These are phyloP conservation scores for Globisporangium spiculum DNA, from an alignment of 352 stramenopile species.

Conservation along the genomic window DNA sequence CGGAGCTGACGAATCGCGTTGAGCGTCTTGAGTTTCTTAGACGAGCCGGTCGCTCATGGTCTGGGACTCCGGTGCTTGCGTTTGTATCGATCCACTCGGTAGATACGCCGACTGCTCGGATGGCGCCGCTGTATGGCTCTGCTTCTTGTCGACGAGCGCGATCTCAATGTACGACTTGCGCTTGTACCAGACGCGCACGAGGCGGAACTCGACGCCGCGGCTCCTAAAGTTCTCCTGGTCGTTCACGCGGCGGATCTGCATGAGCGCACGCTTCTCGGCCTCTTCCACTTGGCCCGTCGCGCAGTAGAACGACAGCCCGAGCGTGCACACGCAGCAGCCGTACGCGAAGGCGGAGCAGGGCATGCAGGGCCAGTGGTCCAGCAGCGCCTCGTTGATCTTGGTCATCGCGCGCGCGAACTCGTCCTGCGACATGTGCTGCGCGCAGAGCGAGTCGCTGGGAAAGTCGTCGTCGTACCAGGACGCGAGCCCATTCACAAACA, in stretches of 20 bases:
- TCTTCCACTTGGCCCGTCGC: conserved; percentile 71
- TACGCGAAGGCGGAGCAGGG: conserved; percentile 79
- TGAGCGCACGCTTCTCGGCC: conserved; percentile 52
- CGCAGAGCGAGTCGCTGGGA: conserved; percentile 36
- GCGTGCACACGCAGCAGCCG: conserved; percentile 79
- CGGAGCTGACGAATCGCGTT: not conserved
- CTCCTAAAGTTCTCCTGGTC: conserved; percentile 55
- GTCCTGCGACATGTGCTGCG: conserved; percentile 45
- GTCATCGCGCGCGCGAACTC: conserved; percentile 63
- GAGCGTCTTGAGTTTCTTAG: not conserved
- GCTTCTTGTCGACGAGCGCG: not conserved
- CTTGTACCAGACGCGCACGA: conserved; percentile 71
- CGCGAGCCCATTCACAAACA: conserved; percentile 79
- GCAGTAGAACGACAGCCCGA: conserved; percentile 81
- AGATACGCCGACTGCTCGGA: not conserved
- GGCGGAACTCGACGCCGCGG: conserved; percentile 57
- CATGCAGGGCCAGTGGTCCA: conserved; percentile 84
- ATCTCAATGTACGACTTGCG: conserved; percentile 73
- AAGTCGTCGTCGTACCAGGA: conserved; percentile 78
- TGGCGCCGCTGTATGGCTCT: not conserved
- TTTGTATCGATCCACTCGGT: not conserved
- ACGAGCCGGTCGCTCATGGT: conserved; percentile 19
- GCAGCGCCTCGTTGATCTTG: conserved; percentile 79
- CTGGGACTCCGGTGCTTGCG: conserved; percentile 11
- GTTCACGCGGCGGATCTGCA: conserved; percentile 76